Conservation (phyloP, 108 stramenopile species). For the Cyclostephanos tholiformis region DNA sequence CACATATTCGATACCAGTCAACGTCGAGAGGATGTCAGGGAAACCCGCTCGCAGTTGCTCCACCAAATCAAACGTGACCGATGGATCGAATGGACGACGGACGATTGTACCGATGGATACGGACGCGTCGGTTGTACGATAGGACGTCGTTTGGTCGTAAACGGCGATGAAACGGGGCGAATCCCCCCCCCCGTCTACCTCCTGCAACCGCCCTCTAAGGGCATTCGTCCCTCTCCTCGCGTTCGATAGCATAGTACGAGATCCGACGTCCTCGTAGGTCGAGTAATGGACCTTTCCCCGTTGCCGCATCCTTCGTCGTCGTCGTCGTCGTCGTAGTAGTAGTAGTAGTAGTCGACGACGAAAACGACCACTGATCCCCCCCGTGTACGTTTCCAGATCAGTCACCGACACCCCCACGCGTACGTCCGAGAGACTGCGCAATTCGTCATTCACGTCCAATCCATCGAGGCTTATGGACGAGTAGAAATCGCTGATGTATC, state of each 20-base stretch:
- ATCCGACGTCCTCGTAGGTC: too few species aligned
- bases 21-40: conserved; percentile 22
- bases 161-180: conserved; percentile 16
- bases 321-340: too few species aligned
- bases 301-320: not conserved
- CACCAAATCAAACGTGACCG: conserved; percentile 22
- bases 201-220: not conserved
- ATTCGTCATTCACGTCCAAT: conserved; percentile 19
- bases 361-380: not conserved
- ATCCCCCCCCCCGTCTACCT: not conserved
- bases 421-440: conserved; percentile 38
- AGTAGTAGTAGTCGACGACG: too few species aligned
- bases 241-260: not conserved
- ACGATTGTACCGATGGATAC: conserved; percentile 28
- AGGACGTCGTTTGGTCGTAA: conserved; percentile 41
- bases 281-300: too few species aligned
- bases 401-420: conserved; percentile 16
- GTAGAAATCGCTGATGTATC: conserved; percentile 37
- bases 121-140: conserved; percentile 32
- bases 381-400: conserved; percentile 12
- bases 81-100: conserved; percentile 27
- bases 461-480: conserved; percentile 3
- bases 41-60: conserved; percentile 29
- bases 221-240: not conserved
- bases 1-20: conserved; percentile 26